phyloP scores from a whole-genome alignment of 192 early-diverging fungal species.

The Podila clonocystis region DNA sequence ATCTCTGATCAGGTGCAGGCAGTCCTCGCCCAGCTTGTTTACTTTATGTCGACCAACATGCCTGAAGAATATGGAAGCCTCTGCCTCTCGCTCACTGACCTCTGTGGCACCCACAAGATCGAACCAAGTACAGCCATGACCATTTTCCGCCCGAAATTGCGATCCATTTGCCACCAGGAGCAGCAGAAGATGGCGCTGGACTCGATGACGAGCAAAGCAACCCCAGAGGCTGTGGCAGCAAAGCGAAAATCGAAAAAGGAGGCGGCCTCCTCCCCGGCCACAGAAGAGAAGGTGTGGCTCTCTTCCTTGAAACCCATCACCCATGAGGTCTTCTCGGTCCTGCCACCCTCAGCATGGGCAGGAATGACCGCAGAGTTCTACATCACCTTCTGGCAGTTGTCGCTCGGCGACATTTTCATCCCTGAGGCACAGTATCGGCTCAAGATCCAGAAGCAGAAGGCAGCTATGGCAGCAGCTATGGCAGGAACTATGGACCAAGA shows the following conservation, averaged over 20 bases:
- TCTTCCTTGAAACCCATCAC: constrained; percentile 29
- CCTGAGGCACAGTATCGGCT: constrained; percentile 68
- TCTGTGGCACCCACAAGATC: constrained; percentile 65
- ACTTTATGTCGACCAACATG: constrained; percentile 66
- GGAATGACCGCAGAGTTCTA: constrained; percentile 73
- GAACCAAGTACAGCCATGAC: constrained; percentile 71
- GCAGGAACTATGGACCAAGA: constrained; percentile 34
- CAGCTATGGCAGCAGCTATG: constrained; percentile 24
- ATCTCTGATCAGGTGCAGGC: constrained; percentile 69
- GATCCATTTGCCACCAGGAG: neutral
- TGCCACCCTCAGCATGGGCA: constrained; percentile 54
- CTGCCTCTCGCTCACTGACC: constrained; percentile 58
- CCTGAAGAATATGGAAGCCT: constrained; percentile 53
- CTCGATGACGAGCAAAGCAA: neutral
- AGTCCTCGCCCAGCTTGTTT: constrained; percentile 70
- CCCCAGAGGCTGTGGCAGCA: neutral
- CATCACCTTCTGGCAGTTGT: constrained; percentile 82
- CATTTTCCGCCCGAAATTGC: constrained; percentile 70
- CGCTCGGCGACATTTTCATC: constrained; percentile 76
- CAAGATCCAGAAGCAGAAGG: constrained; percentile 63
- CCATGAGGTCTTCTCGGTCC: constrained; percentile 38
- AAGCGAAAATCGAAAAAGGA: neutral
- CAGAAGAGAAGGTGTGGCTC: constrained; percentile 44
- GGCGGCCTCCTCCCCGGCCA: too few relatives aligned
- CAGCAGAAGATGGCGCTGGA: neutral